These are phyloP conservation scores for Neobulgaria alba DNA, from an alignment of 2,329 filamentous ascomycete species.

Conservation along the genomic window DNA sequence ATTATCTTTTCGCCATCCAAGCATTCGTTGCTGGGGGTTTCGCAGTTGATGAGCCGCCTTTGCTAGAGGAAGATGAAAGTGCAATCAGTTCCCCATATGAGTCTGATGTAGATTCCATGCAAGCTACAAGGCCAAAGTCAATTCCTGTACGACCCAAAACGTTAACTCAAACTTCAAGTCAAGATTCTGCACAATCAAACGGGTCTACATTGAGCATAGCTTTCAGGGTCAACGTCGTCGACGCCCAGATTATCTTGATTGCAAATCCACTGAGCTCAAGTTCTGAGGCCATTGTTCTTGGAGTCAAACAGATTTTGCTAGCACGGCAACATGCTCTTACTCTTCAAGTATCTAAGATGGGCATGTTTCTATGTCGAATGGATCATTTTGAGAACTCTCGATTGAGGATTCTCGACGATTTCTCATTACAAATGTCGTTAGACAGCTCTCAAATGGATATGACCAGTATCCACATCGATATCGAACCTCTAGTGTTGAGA, in stretches of 20 bases:
- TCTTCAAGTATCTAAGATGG: slow-evolving; percentile 84
- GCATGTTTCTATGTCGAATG: slow-evolving; percentile 99
- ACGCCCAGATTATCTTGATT: slow-evolving; percentile 93
- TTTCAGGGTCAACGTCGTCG: slow-evolving; percentile 87
- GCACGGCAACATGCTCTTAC: slow-evolving; percentile 92
- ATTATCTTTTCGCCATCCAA: slow-evolving; percentile 88
- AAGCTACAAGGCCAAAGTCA: slow-evolving; percentile 5
- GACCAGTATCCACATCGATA: slow-evolving; percentile 75
- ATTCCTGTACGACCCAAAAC: background rate
- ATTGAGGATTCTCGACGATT: slow-evolving; percentile 91
- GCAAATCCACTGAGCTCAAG: slow-evolving; percentile 84
- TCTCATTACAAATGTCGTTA: slow-evolving; percentile 83
- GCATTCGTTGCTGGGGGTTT: slow-evolving; percentile 70
- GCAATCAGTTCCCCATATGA: slow-evolving; percentile 48
- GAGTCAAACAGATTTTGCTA: slow-evolving; percentile 85
- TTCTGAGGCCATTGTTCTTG: slow-evolving; percentile 92
- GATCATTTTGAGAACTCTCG: slow-evolving; percentile 89
- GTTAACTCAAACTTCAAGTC: background rate
- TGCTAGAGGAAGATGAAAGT: slow-evolving; percentile 41
- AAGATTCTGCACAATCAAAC: slow-evolving; percentile 13
- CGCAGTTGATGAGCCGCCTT: slow-evolving; percentile 49
- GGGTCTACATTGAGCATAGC: slow-evolving; percentile 61
- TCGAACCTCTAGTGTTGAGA: slow-evolving; percentile 85
- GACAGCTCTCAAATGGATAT: slow-evolving; percentile 56
- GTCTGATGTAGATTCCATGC: slow-evolving; percentile 49